phyloP scores from a whole-genome alignment of 2,329 filamentous ascomycete genomes.

The Paradendryphiella salina region DNA sequence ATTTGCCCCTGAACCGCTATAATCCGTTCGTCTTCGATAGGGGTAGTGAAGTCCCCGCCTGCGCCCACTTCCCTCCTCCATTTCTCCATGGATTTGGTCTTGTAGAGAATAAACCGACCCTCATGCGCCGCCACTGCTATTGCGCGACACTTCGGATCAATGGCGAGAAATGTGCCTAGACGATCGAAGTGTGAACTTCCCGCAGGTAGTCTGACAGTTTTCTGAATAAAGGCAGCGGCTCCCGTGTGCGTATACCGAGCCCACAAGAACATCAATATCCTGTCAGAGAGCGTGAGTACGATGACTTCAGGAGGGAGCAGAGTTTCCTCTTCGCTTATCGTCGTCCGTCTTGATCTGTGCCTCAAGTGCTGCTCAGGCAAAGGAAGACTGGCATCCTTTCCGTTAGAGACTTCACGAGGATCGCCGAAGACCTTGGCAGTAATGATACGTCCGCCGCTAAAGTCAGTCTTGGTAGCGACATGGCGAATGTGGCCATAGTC shows the following conservation, averaged over 20 bases:
- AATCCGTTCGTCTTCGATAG: slow-evolving; percentile 60
- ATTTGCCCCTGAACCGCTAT: slow-evolving; percentile 67
- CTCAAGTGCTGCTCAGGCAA: slow-evolving; percentile 19
- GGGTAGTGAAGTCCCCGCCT: slow-evolving; percentile 53
- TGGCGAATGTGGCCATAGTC: slow-evolving; percentile 72
- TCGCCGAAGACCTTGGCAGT: slow-evolving; percentile 75
- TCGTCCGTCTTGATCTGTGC: slow-evolving; percentile 19
- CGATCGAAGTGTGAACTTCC: slow-evolving; percentile 58
- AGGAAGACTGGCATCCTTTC: slow-evolving; percentile 25
- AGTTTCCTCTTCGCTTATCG: slow-evolving; percentile 26
- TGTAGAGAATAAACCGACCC: slow-evolving; percentile 70
- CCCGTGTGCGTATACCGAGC: slow-evolving; percentile 55
- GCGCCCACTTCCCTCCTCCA: slow-evolving; percentile 53
- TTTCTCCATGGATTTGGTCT: slow-evolving; percentile 62
- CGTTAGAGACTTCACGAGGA: slow-evolving; percentile 27
- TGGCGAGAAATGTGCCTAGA: slow-evolving; percentile 68
- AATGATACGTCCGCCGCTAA: slow-evolving; percentile 71
- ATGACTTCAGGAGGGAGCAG: slow-evolving; percentile 73
- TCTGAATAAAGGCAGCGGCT: slow-evolving; percentile 63
- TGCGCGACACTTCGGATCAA: slow-evolving; percentile 71
- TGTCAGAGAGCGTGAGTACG: slow-evolving; percentile 72
- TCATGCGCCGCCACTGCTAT: slow-evolving; percentile 72
- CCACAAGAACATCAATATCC: slow-evolving; percentile 77
- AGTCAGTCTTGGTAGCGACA: slow-evolving; percentile 76
- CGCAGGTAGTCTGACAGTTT: slow-evolving; percentile 62